Base-by-base conservation (phyloP, 768 basidiomycete species). In the Kwoniella mangroviensis region DNA sequence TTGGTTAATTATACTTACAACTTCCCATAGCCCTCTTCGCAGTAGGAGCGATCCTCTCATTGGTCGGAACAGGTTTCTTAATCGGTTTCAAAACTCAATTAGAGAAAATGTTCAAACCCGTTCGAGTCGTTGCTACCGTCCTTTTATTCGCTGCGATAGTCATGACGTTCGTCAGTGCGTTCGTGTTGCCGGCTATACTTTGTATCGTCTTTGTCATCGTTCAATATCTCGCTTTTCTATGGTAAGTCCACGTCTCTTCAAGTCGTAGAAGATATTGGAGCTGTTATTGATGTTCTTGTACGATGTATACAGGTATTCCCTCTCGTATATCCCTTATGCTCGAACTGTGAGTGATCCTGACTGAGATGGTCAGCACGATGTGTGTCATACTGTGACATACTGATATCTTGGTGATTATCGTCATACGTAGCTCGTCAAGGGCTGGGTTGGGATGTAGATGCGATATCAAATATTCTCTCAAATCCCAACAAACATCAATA, bases 91-190 rank as follows among this genome's bases (percentile, higher is more conserved):
- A 72, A 58, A 91, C 88, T 75, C 94, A 98, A 81, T 66, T 92
- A 56, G 92, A 92, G 84, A 87, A 93, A 73, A 95, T 95, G 94
- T 96, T 96, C 87, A 94, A 94, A 83, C 92, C 93, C 60, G 88
- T 96, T 22, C 92, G 94, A 62, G 84, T 96, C 6, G 84, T 92
- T 21, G 94, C 94, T 2, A 89, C 92, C 1, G 81, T 94, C 68
- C 79, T 94, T 43, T 89, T 96, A 81, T 81, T 98, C 13, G 91
- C 83, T 0, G 89, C 90, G 17, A 92, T 97, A 71, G 90, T 83
- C 10, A 87, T 96, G 71, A 90, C 94, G 61, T 93, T 96, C 68
- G 87, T 97, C 28, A 89, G 88, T 26, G 94, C 94, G 1, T 95
- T 95, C 82, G 92, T 91, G 19, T 66, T 81, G 19, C 76, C 78